A percentile compares a stretch with the other conserved stretches of the same genome.
These are phyloP conservation scores for Candida tammaniensis DNA, from an alignment of 805 yeast genomes.

Conservation along the genomic window DNA sequence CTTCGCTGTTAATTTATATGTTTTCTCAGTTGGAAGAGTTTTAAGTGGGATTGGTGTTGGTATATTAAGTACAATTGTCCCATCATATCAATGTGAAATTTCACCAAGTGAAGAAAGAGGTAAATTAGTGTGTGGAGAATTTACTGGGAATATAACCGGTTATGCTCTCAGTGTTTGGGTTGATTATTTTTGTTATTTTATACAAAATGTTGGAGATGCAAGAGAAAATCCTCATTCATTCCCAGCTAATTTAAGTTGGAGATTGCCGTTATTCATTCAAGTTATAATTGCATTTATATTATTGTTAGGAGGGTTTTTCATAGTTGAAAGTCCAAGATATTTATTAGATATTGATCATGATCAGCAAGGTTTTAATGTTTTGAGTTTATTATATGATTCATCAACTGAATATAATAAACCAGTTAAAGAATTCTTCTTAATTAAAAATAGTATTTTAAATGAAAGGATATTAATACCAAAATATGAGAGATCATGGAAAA, in stretches of 20 bases:
- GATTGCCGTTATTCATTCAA: slow-evolving; percentile 75
- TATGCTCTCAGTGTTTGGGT: slow-evolving; percentile 85
- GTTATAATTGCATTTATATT: slow-evolving; percentile 68
- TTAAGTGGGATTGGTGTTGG: slow-evolving; percentile 89
- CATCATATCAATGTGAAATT: slow-evolving; percentile 85
- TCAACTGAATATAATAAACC: slow-evolving; percentile 31
- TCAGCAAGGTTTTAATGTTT: slow-evolving; percentile 45
- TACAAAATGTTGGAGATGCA: slow-evolving; percentile 50
- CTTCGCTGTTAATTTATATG: slow-evolving; percentile 48
- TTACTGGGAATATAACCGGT: slow-evolving; percentile 82
- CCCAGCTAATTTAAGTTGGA: slow-evolving; percentile 58
- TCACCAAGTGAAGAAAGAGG: slow-evolving; percentile 88
- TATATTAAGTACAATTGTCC: slow-evolving; percentile 76
- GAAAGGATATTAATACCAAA: slow-evolving; percentile 39
- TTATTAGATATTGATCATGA: slow-evolving; percentile 76
- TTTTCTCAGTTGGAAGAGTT: slow-evolving; percentile 71
- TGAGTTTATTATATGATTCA: slow-evolving; percentile 25
- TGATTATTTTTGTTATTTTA: slow-evolving; percentile 70
- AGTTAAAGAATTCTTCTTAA: slow-evolving; percentile 42
- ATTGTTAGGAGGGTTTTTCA: slow-evolving; percentile 69
- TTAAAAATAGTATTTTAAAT: slow-evolving; percentile 42
- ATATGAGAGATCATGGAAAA: slow-evolving; percentile 39
- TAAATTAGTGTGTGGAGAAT: slow-evolving; percentile 79
- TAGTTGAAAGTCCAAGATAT: slow-evolving; percentile 92
- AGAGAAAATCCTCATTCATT: slow-evolving; percentile 32